Evolutionary conservation across 306 rosid species (phyloP).

Genomic region (Ziziphus jujuba): DNA sequence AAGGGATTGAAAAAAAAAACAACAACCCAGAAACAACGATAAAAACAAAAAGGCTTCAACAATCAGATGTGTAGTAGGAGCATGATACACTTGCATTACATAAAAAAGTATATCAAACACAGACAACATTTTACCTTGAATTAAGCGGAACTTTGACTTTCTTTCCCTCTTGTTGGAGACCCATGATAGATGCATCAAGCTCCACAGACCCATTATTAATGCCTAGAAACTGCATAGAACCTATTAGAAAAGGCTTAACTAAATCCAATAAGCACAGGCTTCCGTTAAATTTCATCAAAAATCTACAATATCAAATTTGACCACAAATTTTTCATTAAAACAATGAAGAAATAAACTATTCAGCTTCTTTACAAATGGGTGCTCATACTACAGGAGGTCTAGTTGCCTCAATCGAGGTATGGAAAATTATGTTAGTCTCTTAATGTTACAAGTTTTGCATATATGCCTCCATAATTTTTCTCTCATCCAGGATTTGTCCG

Average conservation of each 20-base stretch:
- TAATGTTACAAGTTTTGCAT: neutral
- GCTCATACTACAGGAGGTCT: no score
- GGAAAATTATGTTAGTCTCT: no score
- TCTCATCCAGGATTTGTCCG: no score
- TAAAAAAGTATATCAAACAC: no score
- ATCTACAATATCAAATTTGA: neutral
- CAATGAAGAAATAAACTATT: no score
- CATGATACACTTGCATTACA: constrained; percentile 8
- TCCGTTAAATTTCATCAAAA: constrained; percentile 12
- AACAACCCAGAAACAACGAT: neutral
- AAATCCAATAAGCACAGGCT: constrained; percentile 24
- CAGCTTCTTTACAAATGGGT: no score
- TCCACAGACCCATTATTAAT: constrained; percentile 89
- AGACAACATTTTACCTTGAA: constrained; percentile 64
- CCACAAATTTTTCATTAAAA: neutral
- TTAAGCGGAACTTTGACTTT: constrained; percentile 95
- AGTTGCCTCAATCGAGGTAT: no score
- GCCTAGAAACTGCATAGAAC: constrained; percentile 65
- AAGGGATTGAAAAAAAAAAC: no score
- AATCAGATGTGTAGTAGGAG: neutral
- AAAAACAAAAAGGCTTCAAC: no score
- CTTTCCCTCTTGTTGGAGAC: constrained; percentile 88
- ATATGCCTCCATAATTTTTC: no score
- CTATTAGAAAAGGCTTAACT: constrained; percentile 32
- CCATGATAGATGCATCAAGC: constrained; percentile 90